phyloP scores from a whole-genome alignment of 2,329 filamentous ascomycete species.

The Colletotrichum chrysophilum region DNA sequence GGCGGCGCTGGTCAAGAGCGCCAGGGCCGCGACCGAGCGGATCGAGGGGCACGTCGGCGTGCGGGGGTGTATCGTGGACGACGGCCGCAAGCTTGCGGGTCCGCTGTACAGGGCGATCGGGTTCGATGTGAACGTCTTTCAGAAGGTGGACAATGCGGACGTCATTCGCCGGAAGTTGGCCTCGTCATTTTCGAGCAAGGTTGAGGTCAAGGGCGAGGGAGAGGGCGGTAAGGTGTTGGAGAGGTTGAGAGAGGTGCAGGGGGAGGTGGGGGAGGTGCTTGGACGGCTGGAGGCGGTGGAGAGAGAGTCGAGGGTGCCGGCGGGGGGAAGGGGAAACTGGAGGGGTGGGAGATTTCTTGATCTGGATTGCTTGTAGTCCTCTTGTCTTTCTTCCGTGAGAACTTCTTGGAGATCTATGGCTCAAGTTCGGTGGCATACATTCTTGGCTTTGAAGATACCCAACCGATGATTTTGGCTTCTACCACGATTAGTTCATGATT shows the following conservation, averaged over 20 bases:
- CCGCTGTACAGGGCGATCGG: neutral
- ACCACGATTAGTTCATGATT: neutral
- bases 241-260: neutral
- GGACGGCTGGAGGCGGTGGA: neutral
- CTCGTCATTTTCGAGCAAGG: neutral
- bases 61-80: neutral
- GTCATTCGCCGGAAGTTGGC: neutral
- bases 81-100: neutral
- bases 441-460: neutral
- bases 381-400: accelerated
- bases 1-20: neutral
- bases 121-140: neutral
- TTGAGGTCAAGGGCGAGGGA: neutral
- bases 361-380: neutral
- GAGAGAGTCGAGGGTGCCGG: neutral
- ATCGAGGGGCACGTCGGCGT: neutral
- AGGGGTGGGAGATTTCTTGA: neutral
- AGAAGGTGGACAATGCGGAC: neutral
- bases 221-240: neutral
- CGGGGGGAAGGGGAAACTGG: neutral
- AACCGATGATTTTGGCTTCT: neutral
- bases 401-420: neutral
- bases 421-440: neutral
- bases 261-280: neutral
- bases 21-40: neutral